Evolutionary conservation across 1,284 basidiomycete genomes (phyloP).

Genomic region (Austroboletus niveus): DNA sequence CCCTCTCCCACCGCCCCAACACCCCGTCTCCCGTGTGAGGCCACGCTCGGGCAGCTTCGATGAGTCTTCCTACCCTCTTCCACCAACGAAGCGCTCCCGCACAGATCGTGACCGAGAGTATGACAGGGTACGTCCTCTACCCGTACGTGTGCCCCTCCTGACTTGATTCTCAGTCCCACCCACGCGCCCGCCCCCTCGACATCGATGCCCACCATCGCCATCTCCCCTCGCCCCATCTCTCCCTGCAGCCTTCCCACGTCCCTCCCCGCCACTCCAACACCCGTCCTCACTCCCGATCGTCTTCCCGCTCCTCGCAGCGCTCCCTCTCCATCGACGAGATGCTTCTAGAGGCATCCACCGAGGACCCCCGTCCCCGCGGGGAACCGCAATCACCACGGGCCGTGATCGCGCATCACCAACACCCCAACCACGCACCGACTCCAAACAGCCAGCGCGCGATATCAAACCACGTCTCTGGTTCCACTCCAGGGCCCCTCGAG

Average conservation of each 20-base stretch:
- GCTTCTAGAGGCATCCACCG: slow-evolving; percentile 54
- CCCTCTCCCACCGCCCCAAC: slow-evolving; percentile 28
- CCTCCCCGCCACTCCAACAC: slow-evolving; percentile 16
- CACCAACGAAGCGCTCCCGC: slow-evolving; percentile 45
- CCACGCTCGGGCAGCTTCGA: slow-evolving; percentile 44
- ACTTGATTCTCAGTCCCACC: slow-evolving; percentile 12
- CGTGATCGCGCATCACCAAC: slow-evolving; percentile 33
- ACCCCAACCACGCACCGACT: slow-evolving; percentile 20
- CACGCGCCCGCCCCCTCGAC: slow-evolving; percentile 20
- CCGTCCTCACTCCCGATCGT: slow-evolving; percentile 29
- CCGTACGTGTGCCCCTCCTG: slow-evolving; percentile 2
- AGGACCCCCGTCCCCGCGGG: slow-evolving; percentile 27
- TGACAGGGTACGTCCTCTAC: slow-evolving; percentile 11
- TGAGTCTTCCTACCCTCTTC: slow-evolving; percentile 29
- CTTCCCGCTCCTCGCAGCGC: slow-evolving; percentile 32
- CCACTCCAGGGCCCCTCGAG: slow-evolving; percentile 32
- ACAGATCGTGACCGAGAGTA: slow-evolving; percentile 40
- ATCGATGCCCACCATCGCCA: slow-evolving; percentile 25
- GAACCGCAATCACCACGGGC: slow-evolving; percentile 34
- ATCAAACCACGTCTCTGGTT: slow-evolving; percentile 12
- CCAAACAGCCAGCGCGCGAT: slow-evolving; percentile 22
- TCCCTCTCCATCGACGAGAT: slow-evolving; percentile 57
- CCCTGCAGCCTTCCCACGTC: slow-evolving; percentile 14
- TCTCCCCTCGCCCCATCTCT: slow-evolving; percentile 17
- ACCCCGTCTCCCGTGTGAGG: slow-evolving; percentile 34